phyloP scores from a whole-genome alignment of 1,139 yeast species.

The Keqinozyma sinolaborantium region DNA sequence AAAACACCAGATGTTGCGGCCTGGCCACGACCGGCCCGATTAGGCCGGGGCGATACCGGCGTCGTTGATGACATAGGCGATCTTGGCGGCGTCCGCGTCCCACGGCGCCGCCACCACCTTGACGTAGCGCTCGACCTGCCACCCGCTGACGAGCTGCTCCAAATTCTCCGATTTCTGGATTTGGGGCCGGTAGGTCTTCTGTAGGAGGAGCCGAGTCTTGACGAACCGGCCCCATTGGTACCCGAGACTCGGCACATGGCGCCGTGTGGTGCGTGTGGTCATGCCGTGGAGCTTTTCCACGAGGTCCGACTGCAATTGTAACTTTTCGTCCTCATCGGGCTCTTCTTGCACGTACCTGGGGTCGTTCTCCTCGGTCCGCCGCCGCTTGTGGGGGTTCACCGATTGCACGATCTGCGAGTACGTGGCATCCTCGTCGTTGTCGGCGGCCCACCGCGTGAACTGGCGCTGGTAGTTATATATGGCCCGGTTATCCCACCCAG shows the following conservation, averaged over 20 bases:
- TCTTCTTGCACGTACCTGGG: slow-evolving; percentile 5
- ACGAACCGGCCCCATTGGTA: slow-evolving; percentile 38
- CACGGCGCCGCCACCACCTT: slow-evolving; percentile 17
- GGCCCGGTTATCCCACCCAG: slow-evolving; percentile 66
- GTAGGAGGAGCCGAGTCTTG: slow-evolving; percentile 26
- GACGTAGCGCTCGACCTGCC: slow-evolving; percentile 27
- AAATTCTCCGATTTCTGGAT: slow-evolving; percentile 5
- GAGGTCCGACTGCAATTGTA: slow-evolving; percentile 10
- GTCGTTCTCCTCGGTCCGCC: slow-evolving; percentile 6
- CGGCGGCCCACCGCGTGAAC: not conserved
- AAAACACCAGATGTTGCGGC: not conserved
- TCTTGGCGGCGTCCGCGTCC: too few species aligned
- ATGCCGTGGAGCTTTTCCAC: slow-evolving; percentile 12
- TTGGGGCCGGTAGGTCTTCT: slow-evolving; percentile 31
- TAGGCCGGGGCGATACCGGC: too few species aligned
- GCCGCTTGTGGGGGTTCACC: slow-evolving; percentile 5
- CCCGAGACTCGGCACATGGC: slow-evolving; percentile 37
- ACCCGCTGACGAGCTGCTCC: slow-evolving; percentile 14
- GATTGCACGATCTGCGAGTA: not conserved
- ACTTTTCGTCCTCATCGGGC: slow-evolving; percentile 2
- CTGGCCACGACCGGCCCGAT: not conserved
- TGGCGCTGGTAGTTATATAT: slow-evolving; percentile 16
- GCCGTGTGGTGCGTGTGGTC: slow-evolving; percentile 15
- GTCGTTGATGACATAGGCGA: too few species aligned
- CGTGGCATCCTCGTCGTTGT: not conserved